Evolutionary conservation across 2,329 filamentous ascomycete genomes (phyloP).

Genomic region (Pseudocercospora crystallina): DNA sequence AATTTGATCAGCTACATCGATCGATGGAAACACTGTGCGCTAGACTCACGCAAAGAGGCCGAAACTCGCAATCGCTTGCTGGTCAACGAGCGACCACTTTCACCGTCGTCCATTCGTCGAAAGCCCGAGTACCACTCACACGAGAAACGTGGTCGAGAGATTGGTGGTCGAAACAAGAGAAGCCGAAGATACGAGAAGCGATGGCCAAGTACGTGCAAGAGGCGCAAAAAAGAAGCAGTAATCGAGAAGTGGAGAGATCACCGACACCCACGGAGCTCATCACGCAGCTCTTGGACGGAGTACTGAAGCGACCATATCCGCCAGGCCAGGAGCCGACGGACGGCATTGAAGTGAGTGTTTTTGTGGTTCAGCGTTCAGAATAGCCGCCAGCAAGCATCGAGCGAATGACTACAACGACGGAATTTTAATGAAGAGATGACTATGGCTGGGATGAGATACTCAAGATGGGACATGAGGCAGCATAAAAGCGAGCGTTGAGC

Average conservation of each 20-base stretch:
- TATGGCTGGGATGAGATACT: background rate
- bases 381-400: slow-evolving; percentile 10
- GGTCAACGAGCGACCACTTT: slow-evolving; percentile 25
- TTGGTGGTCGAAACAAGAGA: slow-evolving; percentile 67
- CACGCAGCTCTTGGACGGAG: slow-evolving; percentile 59
- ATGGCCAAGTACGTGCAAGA: slow-evolving; percentile 47
- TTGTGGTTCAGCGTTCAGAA: slow-evolving; percentile 42
- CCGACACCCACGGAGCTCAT: slow-evolving; percentile 55
- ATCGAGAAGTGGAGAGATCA: slow-evolving; percentile 32
- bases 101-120: slow-evolving; percentile 51
- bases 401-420: slow-evolving; percentile 10
- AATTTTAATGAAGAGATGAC: background rate
- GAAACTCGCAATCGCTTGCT: background rate
- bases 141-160: slow-evolving; percentile 58
- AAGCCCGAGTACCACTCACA: slow-evolving; percentile 52
- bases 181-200: slow-evolving; percentile 56
- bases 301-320: slow-evolving; percentile 52
- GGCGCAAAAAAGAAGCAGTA: slow-evolving; percentile 40
- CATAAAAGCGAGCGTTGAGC: background rate
- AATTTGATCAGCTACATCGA: slow-evolving; percentile 46
- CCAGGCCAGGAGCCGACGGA: slow-evolving; percentile 44
- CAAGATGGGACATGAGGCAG: background rate
- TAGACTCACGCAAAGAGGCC: slow-evolving; percentile 27
- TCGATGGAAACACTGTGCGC: slow-evolving; percentile 28
- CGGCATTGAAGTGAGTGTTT: slow-evolving; percentile 51